phyloP scores from a whole-genome alignment of 2,329 filamentous ascomycete species.

The Colletotrichum magnum region DNA sequence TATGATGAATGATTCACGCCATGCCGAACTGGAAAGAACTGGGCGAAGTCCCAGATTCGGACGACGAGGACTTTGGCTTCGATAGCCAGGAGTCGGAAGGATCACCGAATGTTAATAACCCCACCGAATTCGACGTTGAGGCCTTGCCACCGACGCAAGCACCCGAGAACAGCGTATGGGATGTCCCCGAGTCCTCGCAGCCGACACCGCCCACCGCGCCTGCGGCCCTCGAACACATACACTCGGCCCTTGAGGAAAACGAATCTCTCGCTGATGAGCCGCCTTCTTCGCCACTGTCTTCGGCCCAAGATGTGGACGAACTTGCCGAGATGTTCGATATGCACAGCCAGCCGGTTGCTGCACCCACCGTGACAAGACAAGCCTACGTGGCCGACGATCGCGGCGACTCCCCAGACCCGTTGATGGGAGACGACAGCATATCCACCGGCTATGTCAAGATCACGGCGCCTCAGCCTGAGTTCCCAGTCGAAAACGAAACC shows the following conservation, averaged over 20 bases:
- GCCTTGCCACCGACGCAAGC: conserved; percentile 30
- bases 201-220: not conserved
- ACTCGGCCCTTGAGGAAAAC: not conserved
- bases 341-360: not conserved
- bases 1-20: conserved; percentile 42
- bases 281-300: conserved; percentile 54
- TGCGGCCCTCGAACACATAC: not conserved
- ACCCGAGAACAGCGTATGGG: conserved; percentile 51
- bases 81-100: conserved; percentile 50
- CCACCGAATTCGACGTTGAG: not conserved
- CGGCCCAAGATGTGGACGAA: conserved; percentile 48
- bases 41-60: conserved; percentile 66
- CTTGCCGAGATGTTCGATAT: conserved; percentile 42
- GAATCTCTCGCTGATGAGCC: conserved; percentile 30
- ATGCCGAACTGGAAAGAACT: conserved; percentile 66
- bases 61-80: conserved; percentile 62
- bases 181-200: conserved; percentile 51
- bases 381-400: conserved; percentile 4
- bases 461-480: conserved; percentile 49
- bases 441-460: conserved; percentile 55
- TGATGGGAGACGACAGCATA: conserved; percentile 51
- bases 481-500: conserved; percentile 37
- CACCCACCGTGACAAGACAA: conserved; percentile 2
- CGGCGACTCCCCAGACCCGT: conserved; percentile 30
- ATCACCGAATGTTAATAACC: conserved; percentile 11